A percentile compares a stretch with the other conserved stretches of the same genome.
Evolutionary conservation across 208 protist genomes (phyloP).

Genomic region (Trypanosoma cruzi): DNA sequence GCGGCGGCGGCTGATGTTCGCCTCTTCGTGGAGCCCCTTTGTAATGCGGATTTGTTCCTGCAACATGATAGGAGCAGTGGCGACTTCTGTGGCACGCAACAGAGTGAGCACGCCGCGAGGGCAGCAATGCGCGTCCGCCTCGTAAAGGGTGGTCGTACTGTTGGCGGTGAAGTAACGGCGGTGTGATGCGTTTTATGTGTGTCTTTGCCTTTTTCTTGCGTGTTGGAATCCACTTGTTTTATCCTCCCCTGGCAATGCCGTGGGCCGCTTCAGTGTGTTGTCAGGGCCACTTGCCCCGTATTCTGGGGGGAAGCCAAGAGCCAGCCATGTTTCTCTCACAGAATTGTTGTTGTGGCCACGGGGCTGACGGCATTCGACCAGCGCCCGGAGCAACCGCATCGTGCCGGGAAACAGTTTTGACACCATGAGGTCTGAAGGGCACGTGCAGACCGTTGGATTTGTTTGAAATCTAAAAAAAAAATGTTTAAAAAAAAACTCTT

Average conservation of each 20-base stretch:
- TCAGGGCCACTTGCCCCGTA: too few relatives aligned
- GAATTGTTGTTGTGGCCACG: too few relatives aligned
- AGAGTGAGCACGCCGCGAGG: background rate
- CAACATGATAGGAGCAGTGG: background rate
- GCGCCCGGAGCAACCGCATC: too few relatives aligned
- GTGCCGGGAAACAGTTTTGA: too few relatives aligned
- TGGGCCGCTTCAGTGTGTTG: background rate
- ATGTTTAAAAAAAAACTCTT: too few relatives aligned
- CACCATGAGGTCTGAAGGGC: too few relatives aligned
- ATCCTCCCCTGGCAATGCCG: background rate
- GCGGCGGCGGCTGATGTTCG: constrained; percentile 26
- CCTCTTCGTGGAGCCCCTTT: constrained; percentile 21
- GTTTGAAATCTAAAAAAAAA: too few relatives aligned
- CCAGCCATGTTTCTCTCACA: too few relatives aligned
- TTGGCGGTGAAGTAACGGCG: background rate
- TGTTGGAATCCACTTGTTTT: background rate
- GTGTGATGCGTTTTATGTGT: background rate
- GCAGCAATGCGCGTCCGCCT: constrained; percentile 1
- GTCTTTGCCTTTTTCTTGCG: background rate
- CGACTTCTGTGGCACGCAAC: background rate
- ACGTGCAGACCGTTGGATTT: too few relatives aligned
- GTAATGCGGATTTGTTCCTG: background rate
- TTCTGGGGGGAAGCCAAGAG: too few relatives aligned
- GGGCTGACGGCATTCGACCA: too few relatives aligned
- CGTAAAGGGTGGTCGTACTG: constrained; percentile 14